phyloP scores from a whole-genome alignment of 2,329 filamentous ascomycete genomes.

The Aspergillus sp. region DNA sequence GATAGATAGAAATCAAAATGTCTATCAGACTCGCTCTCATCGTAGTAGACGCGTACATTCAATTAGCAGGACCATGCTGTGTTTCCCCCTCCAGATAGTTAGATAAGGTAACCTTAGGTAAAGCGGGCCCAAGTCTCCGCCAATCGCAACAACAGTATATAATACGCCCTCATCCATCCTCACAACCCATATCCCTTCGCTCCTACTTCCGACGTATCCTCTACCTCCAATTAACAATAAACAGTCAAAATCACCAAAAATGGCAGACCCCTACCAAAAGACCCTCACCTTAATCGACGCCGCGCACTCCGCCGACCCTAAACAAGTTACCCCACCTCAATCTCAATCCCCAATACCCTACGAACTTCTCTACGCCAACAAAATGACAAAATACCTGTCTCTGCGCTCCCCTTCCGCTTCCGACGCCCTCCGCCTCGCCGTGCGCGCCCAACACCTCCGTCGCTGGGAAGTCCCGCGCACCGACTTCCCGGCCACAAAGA shows the following conservation, averaged over 20 bases:
- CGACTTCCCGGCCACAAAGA: slow-evolving; percentile 70
- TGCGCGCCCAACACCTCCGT: slow-evolving; percentile 80
- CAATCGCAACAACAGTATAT: not conserved
- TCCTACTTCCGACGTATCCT: not conserved
- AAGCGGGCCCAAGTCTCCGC: not conserved
- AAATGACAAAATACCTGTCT: slow-evolving; percentile 74
- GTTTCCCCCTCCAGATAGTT: not conserved
- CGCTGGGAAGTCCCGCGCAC: slow-evolving; percentile 80
- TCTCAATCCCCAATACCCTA: slow-evolving; percentile 59
- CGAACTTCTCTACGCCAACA: slow-evolving; percentile 77
- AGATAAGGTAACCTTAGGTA: not conserved
- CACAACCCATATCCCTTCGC: not conserved
- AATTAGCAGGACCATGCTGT: not conserved
- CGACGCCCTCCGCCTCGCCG: slow-evolving; percentile 69
- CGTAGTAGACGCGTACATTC: not conserved
- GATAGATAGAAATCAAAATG: slow-evolving; percentile 7
- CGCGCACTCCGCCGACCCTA: slow-evolving; percentile 69
- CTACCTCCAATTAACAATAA: not conserved
- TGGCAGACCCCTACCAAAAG: slow-evolving; percentile 30
- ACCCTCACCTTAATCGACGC: slow-evolving; percentile 71
- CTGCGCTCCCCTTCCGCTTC: slow-evolving; percentile 62
- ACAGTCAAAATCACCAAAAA: slow-evolving; percentile 15
- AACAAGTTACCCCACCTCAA: slow-evolving; percentile 32
- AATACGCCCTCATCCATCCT: not conserved
- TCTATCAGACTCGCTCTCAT: slow-evolving; percentile 3